A percentile compares a stretch with the other conserved stretches of the same genome.
These are phyloP conservation scores for Ciborinia camelliae DNA, from an alignment of 2,329 filamentous ascomycete genomes.

Conservation along the genomic window DNA sequence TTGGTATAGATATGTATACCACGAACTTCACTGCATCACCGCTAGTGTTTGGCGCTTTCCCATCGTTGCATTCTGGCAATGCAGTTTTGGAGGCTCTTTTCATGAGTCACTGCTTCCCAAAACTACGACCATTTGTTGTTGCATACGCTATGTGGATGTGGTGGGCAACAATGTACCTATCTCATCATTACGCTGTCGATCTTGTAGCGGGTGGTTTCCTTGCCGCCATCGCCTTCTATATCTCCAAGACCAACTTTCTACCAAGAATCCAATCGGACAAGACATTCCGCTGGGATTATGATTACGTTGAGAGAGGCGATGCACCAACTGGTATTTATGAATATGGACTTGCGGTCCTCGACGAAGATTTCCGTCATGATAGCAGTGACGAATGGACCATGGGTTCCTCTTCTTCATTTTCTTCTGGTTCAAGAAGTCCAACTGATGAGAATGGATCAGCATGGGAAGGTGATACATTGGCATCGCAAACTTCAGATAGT, in stretches of 20 bases:
- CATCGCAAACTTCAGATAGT: slow-evolving; percentile 36
- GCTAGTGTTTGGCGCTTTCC: slow-evolving; percentile 91
- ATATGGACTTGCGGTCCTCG: slow-evolving; percentile 43
- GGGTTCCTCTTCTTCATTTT: slow-evolving; percentile 65
- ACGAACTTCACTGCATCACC: slow-evolving; percentile 87
- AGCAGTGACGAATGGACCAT: slow-evolving; percentile 89
- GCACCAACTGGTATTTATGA: slow-evolving; percentile 52
- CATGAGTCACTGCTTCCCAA: slow-evolving; percentile 89
- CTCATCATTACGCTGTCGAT: slow-evolving; percentile 95
- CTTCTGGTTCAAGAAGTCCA: slow-evolving; percentile 37
- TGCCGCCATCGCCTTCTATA: slow-evolving; percentile 76
- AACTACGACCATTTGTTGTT: slow-evolving; percentile 73
- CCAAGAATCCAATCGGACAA: slow-evolving; percentile 82
- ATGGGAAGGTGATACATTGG: slow-evolving; percentile 56
- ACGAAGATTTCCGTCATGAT: slow-evolving; percentile 35
- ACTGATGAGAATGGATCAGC: slow-evolving; percentile 54
- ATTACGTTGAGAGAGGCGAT: slow-evolving; percentile 84
- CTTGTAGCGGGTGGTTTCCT: slow-evolving; percentile 80
- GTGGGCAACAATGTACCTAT: slow-evolving; percentile 98
- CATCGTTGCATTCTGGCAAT: slow-evolving; percentile 85
- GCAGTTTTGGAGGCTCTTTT: slow-evolving; percentile 88
- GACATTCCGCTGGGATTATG: slow-evolving; percentile 89
- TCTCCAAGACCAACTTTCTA: slow-evolving; percentile 74
- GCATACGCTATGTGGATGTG: slow-evolving; percentile 89
- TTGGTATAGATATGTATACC: slow-evolving; percentile 89